phyloP scores from a whole-genome alignment of 805 yeast genomes.

The Blastobotrys americana region DNA sequence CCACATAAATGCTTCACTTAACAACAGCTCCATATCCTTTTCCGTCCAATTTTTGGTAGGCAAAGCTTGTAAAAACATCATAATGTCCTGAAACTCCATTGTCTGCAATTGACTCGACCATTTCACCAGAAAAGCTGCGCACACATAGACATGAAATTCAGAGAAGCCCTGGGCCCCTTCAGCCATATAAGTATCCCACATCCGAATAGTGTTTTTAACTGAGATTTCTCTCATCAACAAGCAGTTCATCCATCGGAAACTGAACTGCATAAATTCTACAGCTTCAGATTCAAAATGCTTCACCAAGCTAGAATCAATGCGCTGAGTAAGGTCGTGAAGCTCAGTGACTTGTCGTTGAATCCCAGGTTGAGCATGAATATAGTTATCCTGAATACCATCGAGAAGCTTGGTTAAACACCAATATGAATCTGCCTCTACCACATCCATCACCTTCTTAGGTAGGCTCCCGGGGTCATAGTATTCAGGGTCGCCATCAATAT shows the following conservation, averaged over 20 bases:
- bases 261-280: slow-evolving; percentile 90
- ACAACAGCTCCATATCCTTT: slow-evolving; percentile 80
- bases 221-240: slow-evolving; percentile 87
- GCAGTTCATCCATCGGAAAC: slow-evolving; percentile 99
- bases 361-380: slow-evolving; percentile 97
- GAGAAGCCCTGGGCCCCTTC: slow-evolving; percentile 64
- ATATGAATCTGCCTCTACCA: slow-evolving; percentile 90
- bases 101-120: slow-evolving; percentile 71
- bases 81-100: slow-evolving; percentile 92
- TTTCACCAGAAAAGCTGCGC: slow-evolving; percentile 90
- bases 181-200: slow-evolving; percentile 92
- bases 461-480: slow-evolving; percentile 55
- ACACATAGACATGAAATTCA: slow-evolving; percentile 91
- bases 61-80: slow-evolving; percentile 83
- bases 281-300: slow-evolving; percentile 72
- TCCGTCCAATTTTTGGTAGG: slow-evolving; percentile 85
- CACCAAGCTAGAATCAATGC: slow-evolving; percentile 70
- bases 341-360: slow-evolving; percentile 85
- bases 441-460: slow-evolving; percentile 52
- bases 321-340: slow-evolving; percentile 63
- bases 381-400: slow-evolving; percentile 94
- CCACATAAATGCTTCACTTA: slow-evolving; percentile 97
- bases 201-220: slow-evolving; percentile 69
- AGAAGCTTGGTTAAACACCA: slow-evolving; percentile 91
- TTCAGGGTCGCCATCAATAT: slow-evolving; percentile 47